phyloP scores from a whole-genome alignment of 2,329 filamentous ascomycete genomes.

The Cladorrhinum sp. region DNA sequence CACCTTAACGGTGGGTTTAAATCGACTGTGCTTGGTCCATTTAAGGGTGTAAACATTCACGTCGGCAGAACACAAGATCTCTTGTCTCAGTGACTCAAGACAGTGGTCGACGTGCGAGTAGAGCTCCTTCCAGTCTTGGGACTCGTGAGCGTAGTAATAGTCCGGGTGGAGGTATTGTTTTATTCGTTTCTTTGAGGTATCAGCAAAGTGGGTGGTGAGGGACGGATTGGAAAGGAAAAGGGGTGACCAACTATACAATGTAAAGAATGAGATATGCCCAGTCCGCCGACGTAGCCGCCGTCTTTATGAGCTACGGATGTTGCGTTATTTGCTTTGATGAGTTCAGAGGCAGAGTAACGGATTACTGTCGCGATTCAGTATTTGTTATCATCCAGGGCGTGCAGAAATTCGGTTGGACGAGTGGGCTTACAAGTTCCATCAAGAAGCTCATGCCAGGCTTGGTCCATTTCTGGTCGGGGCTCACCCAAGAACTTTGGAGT shows the following conservation, averaged over 20 bases:
- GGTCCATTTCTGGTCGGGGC: slow-evolving; percentile 16
- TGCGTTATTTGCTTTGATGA: slow-evolving; percentile 9
- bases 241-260: slow-evolving; percentile 14
- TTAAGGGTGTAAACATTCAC: slow-evolving; percentile 13
- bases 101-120: slow-evolving; percentile 18
- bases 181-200: slow-evolving; percentile 14
- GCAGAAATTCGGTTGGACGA: neutral
- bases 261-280: slow-evolving; percentile 14
- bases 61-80: slow-evolving; percentile 13
- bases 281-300: slow-evolving; percentile 15
- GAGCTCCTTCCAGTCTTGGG: slow-evolving; percentile 13
- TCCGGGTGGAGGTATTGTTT: slow-evolving; percentile 18
- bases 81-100: slow-evolving; percentile 14
- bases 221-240: neutral
- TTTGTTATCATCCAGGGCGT: no score
- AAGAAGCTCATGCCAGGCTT: slow-evolving; percentile 17
- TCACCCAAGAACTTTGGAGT: slow-evolving; percentile 16
- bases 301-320: slow-evolving; percentile 11
- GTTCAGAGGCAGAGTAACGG: slow-evolving; percentile 10
- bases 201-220: neutral
- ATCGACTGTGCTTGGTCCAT: slow-evolving; percentile 14
- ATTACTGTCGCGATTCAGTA: no score
- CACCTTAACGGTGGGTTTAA: slow-evolving; percentile 12
- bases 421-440: slow-evolving; percentile 3
- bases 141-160: slow-evolving; percentile 12